Conservation (phyloP, 2,329 filamentous ascomycete genomes). For the Colletotrichum tropicicola region DNA sequence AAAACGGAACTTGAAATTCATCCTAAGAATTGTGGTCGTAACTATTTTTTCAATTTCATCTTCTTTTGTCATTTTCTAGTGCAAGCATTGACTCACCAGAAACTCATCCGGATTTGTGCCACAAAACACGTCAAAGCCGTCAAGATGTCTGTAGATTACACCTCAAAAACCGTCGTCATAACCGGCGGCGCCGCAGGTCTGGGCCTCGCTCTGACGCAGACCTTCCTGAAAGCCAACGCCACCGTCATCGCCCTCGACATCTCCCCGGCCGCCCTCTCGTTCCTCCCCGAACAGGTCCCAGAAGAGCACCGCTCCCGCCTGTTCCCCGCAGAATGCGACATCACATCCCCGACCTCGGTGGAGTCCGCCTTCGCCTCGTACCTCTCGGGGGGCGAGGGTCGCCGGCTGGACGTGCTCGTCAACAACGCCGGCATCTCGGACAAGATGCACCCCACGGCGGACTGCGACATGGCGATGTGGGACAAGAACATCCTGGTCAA, state of each 20-base stretch:
- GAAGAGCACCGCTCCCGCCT: not conserved
- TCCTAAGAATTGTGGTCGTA: not conserved
- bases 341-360: not conserved
- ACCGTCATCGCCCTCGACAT: slow-evolving; percentile 14
- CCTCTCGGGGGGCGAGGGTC: not conserved
- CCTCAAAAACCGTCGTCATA: slow-evolving; percentile 18
- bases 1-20: not conserved
- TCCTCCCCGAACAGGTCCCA: not conserved
- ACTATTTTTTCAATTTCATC: rapidly evolving
- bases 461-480: slow-evolving; percentile 56
- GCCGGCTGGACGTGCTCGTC: slow-evolving; percentile 59
- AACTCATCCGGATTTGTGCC: no score
- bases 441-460: slow-evolving; percentile 60
- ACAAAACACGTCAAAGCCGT: not conserved
- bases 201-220: not conserved
- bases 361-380: not conserved
- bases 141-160: slow-evolving; percentile 18
- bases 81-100: not conserved
- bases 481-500: slow-evolving; percentile 64
- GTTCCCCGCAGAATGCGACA: not conserved
- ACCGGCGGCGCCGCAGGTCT: slow-evolving; percentile 17
- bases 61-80: not conserved
- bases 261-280: not conserved
- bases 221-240: slow-evolving; percentile 15
- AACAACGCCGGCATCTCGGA: slow-evolving; percentile 69